Evolutionary conservation across 176 grass and related monocot species (phyloP), one percentile per base, ranked within the genome.

Genomic region (Oryza meridionalis): DNA sequence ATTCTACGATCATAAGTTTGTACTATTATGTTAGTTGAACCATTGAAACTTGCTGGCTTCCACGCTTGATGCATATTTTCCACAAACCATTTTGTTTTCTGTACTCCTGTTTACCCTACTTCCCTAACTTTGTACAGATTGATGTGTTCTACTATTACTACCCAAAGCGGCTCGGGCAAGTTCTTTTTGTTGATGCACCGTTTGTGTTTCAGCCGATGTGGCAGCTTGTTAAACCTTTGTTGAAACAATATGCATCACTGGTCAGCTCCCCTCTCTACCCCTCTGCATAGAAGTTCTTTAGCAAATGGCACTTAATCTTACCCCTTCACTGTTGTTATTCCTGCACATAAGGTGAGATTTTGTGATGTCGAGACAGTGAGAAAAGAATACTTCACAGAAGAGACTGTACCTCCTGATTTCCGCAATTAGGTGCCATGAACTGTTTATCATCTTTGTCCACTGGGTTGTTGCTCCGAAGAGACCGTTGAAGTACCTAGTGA

Each of bases 61-160:
- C 70, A 32, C 51, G 26, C 58, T 19, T 81, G 51, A 55, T 70
- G 7, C 27, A 4, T 51, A 16, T n/a, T 70, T 70, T 77, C 8
- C 43, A 21, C 25, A 80, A 79, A 69, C 67, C 78, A 11, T 53
- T 9, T 50, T 32, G 1, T 44, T 51, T 25, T 62, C 21, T 64
- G 7, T 71, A 22, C 13, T 55, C 11, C 8, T 61, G 59, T 58
- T 47, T 11, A 51, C 47, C 40, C 58, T 38, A 1, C 78, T 71
- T 66, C 45, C 59, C 2, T 85, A 24, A 3, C 6, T 0, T 51
- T 77, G 78, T 17, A 24, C 85, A 99, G 96, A 92, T 99, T 7
- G 87, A 96, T 73, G 89, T 99, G 24, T 98, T 96, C 86, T 99
- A 98, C 81, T 92, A 90, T 83, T 98, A 98, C 91, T 95, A 99